These are phyloP conservation scores for Handroanthus guayacan DNA, from an alignment of 257 asterid species.

Conservation along the genomic window DNA sequence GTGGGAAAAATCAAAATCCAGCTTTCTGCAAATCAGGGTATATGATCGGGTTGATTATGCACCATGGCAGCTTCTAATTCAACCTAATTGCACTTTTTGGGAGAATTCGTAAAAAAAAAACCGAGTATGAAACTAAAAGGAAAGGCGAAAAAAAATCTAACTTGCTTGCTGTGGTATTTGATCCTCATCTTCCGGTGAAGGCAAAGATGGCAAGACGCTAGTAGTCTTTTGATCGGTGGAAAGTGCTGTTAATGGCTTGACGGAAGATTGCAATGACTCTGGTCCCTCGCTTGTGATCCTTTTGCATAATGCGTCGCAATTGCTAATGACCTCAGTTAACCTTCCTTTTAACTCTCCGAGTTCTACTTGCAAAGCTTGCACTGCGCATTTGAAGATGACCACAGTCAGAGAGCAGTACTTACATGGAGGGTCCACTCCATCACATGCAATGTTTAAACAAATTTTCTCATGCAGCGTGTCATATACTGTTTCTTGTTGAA, in stretches of 20 bases:
- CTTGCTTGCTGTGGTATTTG: constrained; percentile 33
- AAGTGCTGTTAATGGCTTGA: constrained; percentile 61
- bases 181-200: constrained; percentile 25
- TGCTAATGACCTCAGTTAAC: constrained; percentile 87
- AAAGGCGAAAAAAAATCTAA: constrained; percentile 16
- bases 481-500: background rate
- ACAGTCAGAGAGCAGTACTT: constrained; percentile 5
- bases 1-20: background rate
- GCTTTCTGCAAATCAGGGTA: background rate
- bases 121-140: background rate
- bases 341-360: constrained; percentile 95
- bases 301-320: constrained; percentile 92
- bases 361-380: constrained; percentile 86
- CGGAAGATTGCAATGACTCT: constrained; percentile 72
- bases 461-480: background rate
- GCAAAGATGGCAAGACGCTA: constrained; percentile 25
- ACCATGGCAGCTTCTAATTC: background rate
- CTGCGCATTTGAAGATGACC: constrained; percentile 51
- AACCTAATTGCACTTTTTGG: constrained; percentile 19
- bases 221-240: constrained; percentile 42
- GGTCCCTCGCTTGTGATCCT: constrained; percentile 84
- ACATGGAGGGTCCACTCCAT: constrained; percentile 6
- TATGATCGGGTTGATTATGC: background rate
- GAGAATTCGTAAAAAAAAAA: constrained; percentile 26
- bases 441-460: background rate